Conservation (phyloP, 2,329 filamentous ascomycete genomes). For the Fusarium floridanum region DNA sequence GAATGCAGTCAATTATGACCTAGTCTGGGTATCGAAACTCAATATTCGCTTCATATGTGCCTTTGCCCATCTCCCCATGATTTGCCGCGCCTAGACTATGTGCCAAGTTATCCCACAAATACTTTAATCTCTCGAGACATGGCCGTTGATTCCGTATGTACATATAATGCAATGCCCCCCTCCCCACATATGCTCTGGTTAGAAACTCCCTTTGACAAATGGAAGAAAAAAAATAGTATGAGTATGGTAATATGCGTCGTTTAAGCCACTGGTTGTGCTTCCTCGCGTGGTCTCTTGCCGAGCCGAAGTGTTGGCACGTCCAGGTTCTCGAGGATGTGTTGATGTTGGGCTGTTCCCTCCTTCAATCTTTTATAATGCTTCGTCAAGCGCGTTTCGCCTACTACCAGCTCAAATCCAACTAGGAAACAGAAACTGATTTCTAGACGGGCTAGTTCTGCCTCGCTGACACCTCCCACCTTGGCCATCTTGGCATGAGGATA, state of each 20-base stretch:
- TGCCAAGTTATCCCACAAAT: conserved; percentile 30
- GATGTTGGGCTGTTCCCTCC: conserved; percentile 45
- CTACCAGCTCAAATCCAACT: conserved; percentile 84
- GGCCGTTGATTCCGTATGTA: conserved; percentile 1
- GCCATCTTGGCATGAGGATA: conserved; percentile 88
- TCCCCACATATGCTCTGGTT: conserved; percentile 4
- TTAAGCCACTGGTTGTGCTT: conserved; percentile 31
- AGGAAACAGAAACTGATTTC: conserved; percentile 93
- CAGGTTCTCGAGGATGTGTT: conserved; percentile 39
- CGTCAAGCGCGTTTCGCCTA: conserved; percentile 50
- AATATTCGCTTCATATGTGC: conserved; percentile 30
- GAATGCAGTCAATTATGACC: conserved; percentile 25
- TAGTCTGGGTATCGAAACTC: conserved; percentile 40
- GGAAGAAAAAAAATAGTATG: background rate
- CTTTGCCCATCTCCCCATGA: conserved; percentile 5
- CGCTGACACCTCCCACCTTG: conserved; percentile 88
- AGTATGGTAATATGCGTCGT: background rate
- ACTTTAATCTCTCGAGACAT: background rate
- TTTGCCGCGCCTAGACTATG: conserved; percentile 29
- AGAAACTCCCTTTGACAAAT: conserved; percentile 2
- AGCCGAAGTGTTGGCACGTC: conserved; percentile 49
- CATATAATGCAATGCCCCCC: conserved; percentile 17
- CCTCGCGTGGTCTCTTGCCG: conserved; percentile 39
- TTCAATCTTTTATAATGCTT: conserved; percentile 52
- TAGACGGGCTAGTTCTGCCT: conserved; percentile 82